Base-by-base conservation (phyloP, 129 eudicot species). In the Silybum marianum region DNA sequence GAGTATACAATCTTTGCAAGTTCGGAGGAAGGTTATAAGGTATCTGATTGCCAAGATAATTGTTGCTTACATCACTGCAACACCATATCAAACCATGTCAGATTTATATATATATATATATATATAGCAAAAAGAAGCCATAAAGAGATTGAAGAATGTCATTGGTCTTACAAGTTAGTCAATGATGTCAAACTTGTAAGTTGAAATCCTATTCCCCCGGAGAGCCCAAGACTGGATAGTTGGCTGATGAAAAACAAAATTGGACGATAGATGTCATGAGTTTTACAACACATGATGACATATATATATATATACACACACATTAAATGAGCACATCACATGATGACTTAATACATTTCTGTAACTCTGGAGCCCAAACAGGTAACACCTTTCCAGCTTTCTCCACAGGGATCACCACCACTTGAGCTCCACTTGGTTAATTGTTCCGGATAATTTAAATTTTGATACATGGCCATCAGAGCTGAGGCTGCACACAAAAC, bases 381-480 rank as follows among this genome's bases (percentile, higher is more conserved):
- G 54, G 78, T 81, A 28, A 91, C 58, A 34, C 96, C 96, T 58
- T 67, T 85, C 96, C 96, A 91, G 65, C 25, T 80, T 0, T 91
- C 84, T 18, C 79, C 90, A 83, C 96, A 91, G 19, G 96, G 96
- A 58, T 91, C 92, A 3, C 96, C 96, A 23, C 91, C 93, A 63
- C 73, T 77, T 19, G 91, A 75, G 80, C 78, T 87, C 96, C 96
- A 91, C 42, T 81, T 84, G 34, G 78, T 80, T 54, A 91, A 77
- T 16, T 87, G 83, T 38, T 82, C 75, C 13, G 91, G 93, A n/a
- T 83, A 85, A 73, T 85, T 87, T 80, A 91, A 34, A 67, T 65
- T 80, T 28, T 78, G 85, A 76, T 74, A 88, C 94, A 90, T 90
- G 72, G 84, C 90, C 48, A 75, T 87, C 34, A 91, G 89, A 36